Base-by-base conservation (phyloP, 2,329 filamentous ascomycete genomes). In the Fusarium verticillioides region DNA sequence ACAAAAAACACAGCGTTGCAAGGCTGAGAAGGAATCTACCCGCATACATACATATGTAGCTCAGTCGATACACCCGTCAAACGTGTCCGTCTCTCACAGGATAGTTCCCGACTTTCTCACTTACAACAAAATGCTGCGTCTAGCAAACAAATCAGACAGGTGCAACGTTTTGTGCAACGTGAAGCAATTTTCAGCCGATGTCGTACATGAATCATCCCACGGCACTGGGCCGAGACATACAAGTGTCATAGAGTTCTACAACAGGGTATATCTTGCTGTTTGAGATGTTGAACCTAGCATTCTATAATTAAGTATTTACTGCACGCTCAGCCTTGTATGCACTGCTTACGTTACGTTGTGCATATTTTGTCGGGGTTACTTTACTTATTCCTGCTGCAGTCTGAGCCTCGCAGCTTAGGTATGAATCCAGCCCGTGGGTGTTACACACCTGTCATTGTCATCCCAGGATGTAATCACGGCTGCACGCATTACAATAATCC, bases 371-470 rank as follows among this genome's bases (percentile, higher is more conserved):
- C 23, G 9, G 19, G 26, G 34, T 57, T 46, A 28, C 34, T 2
- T 26, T 36, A 23, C 61, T 60, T 70, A 69, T 49, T 42, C 42
- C 42, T 42, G 26, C 53, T 28, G 52, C 28, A 59, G 39, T 43
- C 67, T 58, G 37, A 70, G 67, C 67, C 60, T 70, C 68, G 60
- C 66, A 66, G 66, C 66, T 70, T 73, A 47, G 57, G 65, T 67
- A 73, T 60, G 54, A 70, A 73, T 67, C 39, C 40, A 67, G 70
- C 21, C 28, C 18, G 37, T 42, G 37, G 11, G 32, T 37, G 66
- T 73, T 73, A 68, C 71, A 73, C 54, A n/a, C 32, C 50, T 56
- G 66, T 44, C 68, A 70, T 60, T 56, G 66, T 44, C 68, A 70
- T 60, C 46, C 47, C 32, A 53, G 44, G 43, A 15, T 37, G 30